These are phyloP conservation scores for Lodderomyces orthopsilosis DNA, from an alignment of 1,139 yeast genomes.

Conservation along the genomic window DNA sequence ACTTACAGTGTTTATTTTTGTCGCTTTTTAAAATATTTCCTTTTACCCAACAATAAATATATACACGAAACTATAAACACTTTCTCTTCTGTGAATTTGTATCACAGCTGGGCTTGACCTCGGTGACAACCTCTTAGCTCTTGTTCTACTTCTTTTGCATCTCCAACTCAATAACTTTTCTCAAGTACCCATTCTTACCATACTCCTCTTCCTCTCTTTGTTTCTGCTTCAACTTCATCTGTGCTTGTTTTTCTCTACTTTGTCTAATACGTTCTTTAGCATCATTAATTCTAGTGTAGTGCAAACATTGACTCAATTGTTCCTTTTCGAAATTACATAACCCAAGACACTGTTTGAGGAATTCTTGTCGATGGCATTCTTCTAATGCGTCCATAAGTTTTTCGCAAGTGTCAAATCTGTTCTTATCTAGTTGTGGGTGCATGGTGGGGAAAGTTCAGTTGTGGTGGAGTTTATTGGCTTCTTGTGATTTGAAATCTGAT, in stretches of 20 bases:
- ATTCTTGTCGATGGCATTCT: constrained; percentile 78
- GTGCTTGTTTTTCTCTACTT: constrained; percentile 56
- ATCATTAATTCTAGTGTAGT: constrained; percentile 68
- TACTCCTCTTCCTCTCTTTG: constrained; percentile 71
- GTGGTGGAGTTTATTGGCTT: too few relatives aligned
- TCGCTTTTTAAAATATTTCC: neutral
- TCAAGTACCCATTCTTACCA: constrained; percentile 73
- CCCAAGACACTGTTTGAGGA: constrained; percentile 74
- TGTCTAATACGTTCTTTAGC: constrained; percentile 60
- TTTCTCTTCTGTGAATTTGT: too few relatives aligned
- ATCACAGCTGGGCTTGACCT: too few relatives aligned
- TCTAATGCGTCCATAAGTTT: constrained; percentile 85
- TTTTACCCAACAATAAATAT: constrained; percentile 2
- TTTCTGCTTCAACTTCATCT: constrained; percentile 55
- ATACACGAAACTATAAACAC: constrained; percentile 5
- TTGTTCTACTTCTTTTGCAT: constrained; percentile 7
- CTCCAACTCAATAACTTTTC: constrained; percentile 54
- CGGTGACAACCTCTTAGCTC: neutral
- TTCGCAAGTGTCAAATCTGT: constrained; percentile 59
- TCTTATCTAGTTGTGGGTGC: constrained; percentile 50
- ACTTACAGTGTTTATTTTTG: neutral
- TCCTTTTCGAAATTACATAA: constrained; percentile 83
- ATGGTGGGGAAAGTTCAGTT: constrained; percentile 16
- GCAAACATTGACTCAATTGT: constrained; percentile 74
- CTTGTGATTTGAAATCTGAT: too few relatives aligned